phyloP scores from a whole-genome alignment of 169 alveolate genomes.

The Eimeria falciformis region DNA sequence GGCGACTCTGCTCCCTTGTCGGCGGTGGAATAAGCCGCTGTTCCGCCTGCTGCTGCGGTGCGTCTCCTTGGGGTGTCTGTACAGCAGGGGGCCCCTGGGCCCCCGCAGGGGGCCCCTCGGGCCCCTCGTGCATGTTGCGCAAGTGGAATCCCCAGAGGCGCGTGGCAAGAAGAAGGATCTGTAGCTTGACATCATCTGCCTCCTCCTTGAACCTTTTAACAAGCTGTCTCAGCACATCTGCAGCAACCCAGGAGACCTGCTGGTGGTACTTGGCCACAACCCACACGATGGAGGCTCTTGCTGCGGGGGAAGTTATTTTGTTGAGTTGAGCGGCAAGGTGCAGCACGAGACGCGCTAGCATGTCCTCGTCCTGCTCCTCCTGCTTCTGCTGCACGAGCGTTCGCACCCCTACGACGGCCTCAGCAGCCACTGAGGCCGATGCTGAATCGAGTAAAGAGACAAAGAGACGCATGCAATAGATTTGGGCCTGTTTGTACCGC shows the following conservation, averaged over 20 bases:
- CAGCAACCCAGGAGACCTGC: slow-evolving; percentile 75
- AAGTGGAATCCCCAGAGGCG: slow-evolving; percentile 77
- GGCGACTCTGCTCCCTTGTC: slow-evolving; percentile 62
- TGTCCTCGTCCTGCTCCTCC: slow-evolving; percentile 11
- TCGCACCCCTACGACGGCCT: slow-evolving; percentile 73
- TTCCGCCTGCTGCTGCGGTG: background rate
- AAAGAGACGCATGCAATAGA: slow-evolving; percentile 49
- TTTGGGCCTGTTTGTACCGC: slow-evolving; percentile 3
- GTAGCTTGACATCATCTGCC: slow-evolving; percentile 81
- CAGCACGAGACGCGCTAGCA: slow-evolving; percentile 36
- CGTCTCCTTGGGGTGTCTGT: background rate
- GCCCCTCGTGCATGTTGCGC: background rate
- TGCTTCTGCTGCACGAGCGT: slow-evolving; percentile 63
- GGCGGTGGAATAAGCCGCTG: slow-evolving; percentile 23
- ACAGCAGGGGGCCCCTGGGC: background rate
- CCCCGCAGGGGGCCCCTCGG: background rate
- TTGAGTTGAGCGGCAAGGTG: slow-evolving; percentile 50
- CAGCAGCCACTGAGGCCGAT: slow-evolving; percentile 72
- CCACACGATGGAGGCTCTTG: slow-evolving; percentile 81
- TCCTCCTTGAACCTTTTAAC: slow-evolving; percentile 65
- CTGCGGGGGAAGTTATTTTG: slow-evolving; percentile 63
- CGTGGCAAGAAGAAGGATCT: slow-evolving; percentile 71
- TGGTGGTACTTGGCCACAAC: slow-evolving; percentile 78
- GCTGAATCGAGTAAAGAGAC: slow-evolving; percentile 71
- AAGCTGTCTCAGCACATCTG: slow-evolving; percentile 77